Conservation (phyloP, 2,329 filamentous ascomycete genomes). For the Neopestalotiopsis sp. region DNA sequence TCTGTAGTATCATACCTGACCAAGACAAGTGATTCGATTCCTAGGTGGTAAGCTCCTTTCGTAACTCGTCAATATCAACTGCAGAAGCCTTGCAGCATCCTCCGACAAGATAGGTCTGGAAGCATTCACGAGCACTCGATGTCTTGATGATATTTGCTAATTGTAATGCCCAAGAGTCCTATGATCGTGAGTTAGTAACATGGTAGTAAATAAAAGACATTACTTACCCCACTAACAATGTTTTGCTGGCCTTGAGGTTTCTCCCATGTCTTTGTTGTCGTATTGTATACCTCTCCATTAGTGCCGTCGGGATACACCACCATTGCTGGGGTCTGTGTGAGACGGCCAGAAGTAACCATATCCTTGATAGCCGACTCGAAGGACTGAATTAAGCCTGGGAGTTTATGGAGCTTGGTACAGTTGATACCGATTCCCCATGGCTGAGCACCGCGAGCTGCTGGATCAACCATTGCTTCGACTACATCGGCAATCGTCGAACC, state of each 20-base stretch:
- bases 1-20: neutral
- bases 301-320: constrained; percentile 74
- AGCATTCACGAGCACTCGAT: constrained; percentile 42
- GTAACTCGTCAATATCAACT: constrained; percentile 66
- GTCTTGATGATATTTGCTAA: constrained; percentile 46
- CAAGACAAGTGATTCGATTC: neutral
- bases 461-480: constrained; percentile 35
- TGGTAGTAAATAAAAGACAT: too few relatives aligned
- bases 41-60: neutral
- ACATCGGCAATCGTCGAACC: constrained; percentile 52
- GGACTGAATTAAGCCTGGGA: constrained; percentile 57
- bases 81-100: constrained; percentile 62
- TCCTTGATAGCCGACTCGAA: constrained; percentile 55
- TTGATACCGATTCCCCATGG: constrained; percentile 73
- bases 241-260: constrained; percentile 35
- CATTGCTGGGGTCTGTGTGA: constrained; percentile 53
- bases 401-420: constrained; percentile 69
- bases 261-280: constrained; percentile 65
- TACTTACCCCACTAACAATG: neutral
- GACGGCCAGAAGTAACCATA: constrained; percentile 39
- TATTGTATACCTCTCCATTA: constrained; percentile 71
- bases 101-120: constrained; percentile 54
- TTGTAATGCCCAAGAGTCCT: constrained; percentile 51
- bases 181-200: constrained; percentile 5
- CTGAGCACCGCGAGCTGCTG: constrained; percentile 23